Percentiles rank a stretch among this genome's conserved stretches.
Conservation (phyloP, 768 basidiomycete genomes). For the Rickenella mellea region DNA sequence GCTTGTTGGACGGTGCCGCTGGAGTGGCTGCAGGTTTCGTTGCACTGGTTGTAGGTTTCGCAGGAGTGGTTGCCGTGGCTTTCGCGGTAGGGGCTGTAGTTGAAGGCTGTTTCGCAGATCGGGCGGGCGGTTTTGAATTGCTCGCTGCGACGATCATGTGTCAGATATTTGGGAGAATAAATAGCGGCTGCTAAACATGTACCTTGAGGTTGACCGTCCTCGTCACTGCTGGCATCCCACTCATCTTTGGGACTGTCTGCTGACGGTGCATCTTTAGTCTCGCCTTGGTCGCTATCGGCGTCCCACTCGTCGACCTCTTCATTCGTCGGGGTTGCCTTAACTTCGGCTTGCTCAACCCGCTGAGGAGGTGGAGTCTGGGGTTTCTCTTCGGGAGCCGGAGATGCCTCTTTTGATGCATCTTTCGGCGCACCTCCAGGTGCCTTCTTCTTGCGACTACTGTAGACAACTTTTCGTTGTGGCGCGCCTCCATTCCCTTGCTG, state of each 20-base stretch:
- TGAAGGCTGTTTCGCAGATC: constrained; percentile 11
- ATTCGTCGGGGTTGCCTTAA: constrained; percentile 18
- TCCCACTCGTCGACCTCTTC: constrained; percentile 34
- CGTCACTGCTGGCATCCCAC: constrained; percentile 63
- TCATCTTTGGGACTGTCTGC: constrained; percentile 20
- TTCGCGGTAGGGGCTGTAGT: constrained; percentile 13
- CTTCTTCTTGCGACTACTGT: constrained; percentile 80
- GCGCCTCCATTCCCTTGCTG: constrained; percentile 33
- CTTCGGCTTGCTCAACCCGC: constrained; percentile 27
- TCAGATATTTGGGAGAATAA: neutral
- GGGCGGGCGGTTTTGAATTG: neutral
- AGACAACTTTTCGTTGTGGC: constrained; percentile 65
- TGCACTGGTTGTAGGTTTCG: constrained; percentile 6
- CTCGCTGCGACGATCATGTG: neutral
- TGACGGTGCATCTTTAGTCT: constrained; percentile 17
- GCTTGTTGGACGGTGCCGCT: constrained; percentile 17
- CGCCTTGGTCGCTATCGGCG: constrained; percentile 19
- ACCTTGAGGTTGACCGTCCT: constrained; percentile 26
- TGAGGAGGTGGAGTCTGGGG: constrained; percentile 19
- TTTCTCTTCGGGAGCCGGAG: constrained; percentile 35
- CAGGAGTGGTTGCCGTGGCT: constrained; percentile 17
- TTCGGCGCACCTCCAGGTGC: constrained; percentile 22
- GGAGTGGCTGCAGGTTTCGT: constrained; percentile 15
- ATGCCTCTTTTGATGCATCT: constrained; percentile 36
- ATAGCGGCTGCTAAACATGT: neutral